Evolutionary conservation across 2,329 filamentous ascomycete species (phyloP).

Genomic region (Grosmannia clavigera): DNA sequence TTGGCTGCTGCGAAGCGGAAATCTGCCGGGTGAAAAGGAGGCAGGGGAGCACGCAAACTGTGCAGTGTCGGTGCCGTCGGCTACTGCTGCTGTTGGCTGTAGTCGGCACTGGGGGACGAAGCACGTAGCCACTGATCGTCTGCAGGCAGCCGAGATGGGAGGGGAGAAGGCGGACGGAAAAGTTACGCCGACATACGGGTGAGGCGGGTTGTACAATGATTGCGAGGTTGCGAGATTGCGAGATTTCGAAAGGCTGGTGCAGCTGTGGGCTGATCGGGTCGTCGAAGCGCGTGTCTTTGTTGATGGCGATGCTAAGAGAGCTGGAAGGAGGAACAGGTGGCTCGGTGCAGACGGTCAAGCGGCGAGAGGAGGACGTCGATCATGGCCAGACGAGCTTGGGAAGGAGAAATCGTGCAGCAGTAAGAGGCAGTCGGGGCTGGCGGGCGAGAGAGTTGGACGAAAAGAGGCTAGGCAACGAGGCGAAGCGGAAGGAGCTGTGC

Average conservation of each 20-base stretch:
- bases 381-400: background rate
- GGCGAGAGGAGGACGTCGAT: background rate
- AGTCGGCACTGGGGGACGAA: background rate
- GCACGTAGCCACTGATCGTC: background rate
- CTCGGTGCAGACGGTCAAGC: background rate
- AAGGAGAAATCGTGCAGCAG: background rate
- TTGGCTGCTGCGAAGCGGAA: background rate
- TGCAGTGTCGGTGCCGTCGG: too few species aligned
- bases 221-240: background rate
- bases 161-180: background rate
- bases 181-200: conserved; percentile 1
- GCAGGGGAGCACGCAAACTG: background rate
- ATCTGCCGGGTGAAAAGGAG: background rate
- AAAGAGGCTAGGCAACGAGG: background rate
- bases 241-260: background rate
- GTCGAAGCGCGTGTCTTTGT: background rate
- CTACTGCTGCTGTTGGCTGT: background rate
- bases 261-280: background rate
- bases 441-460: background rate
- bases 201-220: background rate
- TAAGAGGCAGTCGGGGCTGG: background rate
- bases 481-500: background rate
- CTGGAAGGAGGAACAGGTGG: background rate
- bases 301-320: background rate
- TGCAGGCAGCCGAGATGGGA: background rate